Evolutionary conservation across 2,329 filamentous ascomycete species (phyloP).

Genomic region (Helotiales sp.): DNA sequence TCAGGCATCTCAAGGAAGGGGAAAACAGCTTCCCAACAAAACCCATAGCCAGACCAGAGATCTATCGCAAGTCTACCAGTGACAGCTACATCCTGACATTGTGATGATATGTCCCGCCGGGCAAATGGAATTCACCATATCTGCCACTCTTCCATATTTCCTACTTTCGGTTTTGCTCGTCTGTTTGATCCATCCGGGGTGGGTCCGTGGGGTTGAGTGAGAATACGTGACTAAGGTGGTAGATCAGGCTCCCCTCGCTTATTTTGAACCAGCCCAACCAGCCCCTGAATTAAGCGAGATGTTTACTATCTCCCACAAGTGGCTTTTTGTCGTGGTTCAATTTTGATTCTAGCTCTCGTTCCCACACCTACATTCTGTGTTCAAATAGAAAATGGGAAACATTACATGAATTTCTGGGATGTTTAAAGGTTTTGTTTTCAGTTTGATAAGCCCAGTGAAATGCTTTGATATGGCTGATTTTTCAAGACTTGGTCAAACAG

Average conservation of each 20-base stretch:
- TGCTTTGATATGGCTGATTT: too few species aligned
- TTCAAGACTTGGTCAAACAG: too few species aligned
- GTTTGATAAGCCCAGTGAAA: too few species aligned
- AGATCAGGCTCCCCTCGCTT: too few species aligned
- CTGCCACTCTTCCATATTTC: not conserved
- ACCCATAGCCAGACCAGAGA: not conserved
- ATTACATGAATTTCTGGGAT: too few species aligned
- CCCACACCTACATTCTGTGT: too few species aligned
- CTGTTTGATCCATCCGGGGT: not conserved
- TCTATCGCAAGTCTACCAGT: not conserved
- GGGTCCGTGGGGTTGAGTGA: not conserved
- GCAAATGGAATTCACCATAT: not conserved
- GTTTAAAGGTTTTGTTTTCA: too few species aligned
- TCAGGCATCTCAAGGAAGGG: not conserved
- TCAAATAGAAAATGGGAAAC: too few species aligned
- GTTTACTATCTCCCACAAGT: not conserved
- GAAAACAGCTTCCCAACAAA: not conserved
- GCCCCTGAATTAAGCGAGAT: not conserved
- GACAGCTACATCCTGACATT: not conserved
- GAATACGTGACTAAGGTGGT: too few species aligned
- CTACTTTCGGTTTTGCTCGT: not conserved
- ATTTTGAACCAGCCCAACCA: too few species aligned
- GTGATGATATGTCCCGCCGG: not conserved
- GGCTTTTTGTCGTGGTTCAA: too few species aligned
- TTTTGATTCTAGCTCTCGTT: too few species aligned